Percentiles rank a stretch among this genome's conserved stretches.
These are phyloP conservation scores for Leccinellum luteum DNA, from an alignment of 768 basidiomycete species.

Conservation along the genomic window DNA sequence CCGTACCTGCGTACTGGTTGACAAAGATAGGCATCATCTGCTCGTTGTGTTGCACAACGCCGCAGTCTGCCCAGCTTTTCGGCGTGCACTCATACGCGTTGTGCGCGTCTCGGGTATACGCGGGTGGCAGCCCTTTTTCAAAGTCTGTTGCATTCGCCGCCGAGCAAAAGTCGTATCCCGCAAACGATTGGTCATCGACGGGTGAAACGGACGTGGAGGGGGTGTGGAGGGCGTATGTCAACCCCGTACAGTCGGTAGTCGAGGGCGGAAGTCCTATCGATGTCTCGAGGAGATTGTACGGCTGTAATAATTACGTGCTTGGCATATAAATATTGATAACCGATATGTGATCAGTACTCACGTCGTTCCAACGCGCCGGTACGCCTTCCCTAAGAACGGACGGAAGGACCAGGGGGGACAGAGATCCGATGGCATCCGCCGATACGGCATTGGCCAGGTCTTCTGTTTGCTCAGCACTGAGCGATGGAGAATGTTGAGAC, in stretches of 20 bases:
- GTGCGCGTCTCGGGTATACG: constrained; percentile 16
- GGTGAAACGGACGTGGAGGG: constrained; percentile 23
- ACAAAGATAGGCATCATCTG: constrained; percentile 28
- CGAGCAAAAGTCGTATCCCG: constrained; percentile 17
- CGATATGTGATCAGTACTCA: constrained; percentile 18
- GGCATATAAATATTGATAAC: constrained; percentile 8
- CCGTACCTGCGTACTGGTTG: constrained; percentile 21
- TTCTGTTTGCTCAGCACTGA: constrained; percentile 21
- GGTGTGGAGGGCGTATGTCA: constrained; percentile 26
- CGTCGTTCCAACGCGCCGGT: constrained; percentile 35
- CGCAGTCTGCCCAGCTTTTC: constrained; percentile 29
- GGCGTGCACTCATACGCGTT: constrained; percentile 20
- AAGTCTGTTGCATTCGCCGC: constrained; percentile 7
- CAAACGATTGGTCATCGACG: constrained; percentile 22
- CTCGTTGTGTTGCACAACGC: constrained; percentile 5
- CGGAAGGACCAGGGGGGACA: constrained; percentile 32
- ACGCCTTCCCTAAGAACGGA: constrained; percentile 28
- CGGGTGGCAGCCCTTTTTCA: constrained; percentile 5
- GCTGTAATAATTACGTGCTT: constrained; percentile 26
- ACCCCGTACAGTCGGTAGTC: constrained; percentile 15
- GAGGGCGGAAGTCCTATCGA: constrained; percentile 28
- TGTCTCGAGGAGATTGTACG: constrained; percentile 34
- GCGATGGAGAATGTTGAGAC: constrained; percentile 11
- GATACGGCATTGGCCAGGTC: constrained; percentile 21
- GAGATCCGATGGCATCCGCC: constrained; percentile 23